phyloP scores from a whole-genome alignment of 2,329 filamentous ascomycete genomes.

The Fusarium oligoseptatum region DNA sequence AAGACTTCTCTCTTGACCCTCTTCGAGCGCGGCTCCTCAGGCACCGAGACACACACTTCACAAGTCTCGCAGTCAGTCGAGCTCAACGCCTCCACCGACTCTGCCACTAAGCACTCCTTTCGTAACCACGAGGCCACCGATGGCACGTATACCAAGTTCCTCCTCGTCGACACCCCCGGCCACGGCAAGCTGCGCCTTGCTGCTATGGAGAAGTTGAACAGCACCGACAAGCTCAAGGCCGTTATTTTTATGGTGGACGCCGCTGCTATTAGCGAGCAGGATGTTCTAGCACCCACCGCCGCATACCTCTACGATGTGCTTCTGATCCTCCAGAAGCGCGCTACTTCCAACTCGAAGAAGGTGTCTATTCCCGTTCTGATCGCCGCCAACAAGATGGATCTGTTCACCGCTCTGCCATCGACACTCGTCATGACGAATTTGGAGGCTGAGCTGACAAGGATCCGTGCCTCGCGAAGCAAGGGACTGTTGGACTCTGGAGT shows the following conservation, averaged over 20 bases:
- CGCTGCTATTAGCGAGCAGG: constrained; percentile 71
- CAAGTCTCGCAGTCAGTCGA: constrained; percentile 66
- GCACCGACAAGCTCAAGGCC: constrained; percentile 70
- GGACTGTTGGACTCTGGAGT: constrained; percentile 86
- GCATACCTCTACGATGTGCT: constrained; percentile 91
- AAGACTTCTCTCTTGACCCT: constrained; percentile 92
- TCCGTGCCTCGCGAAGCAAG: constrained; percentile 82
- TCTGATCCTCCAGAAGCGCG: constrained; percentile 82
- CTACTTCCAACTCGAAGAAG: constrained; percentile 58
- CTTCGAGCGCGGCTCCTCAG: constrained; percentile 67
- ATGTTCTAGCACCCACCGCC: constrained; percentile 78
- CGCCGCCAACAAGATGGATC: constrained; percentile 94
- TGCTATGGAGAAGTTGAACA: constrained; percentile 67
- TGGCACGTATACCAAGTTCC: constrained; percentile 75
- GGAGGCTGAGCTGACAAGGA: constrained; percentile 84
- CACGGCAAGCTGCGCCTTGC: constrained; percentile 91
- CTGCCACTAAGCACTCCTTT: constrained; percentile 59
- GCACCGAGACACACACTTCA: constrained; percentile 67
- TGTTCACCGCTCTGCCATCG: constrained; percentile 91
- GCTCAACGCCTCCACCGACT: constrained; percentile 65
- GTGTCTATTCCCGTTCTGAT: constrained; percentile 78
- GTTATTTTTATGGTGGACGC: constrained; percentile 93
- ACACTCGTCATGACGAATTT: constrained; percentile 80
- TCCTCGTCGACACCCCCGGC: constrained; percentile 90
- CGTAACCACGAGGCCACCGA: constrained; percentile 68